Base-by-base conservation (phyloP, 768 basidiomycete species). In the Russula sp. region DNA sequence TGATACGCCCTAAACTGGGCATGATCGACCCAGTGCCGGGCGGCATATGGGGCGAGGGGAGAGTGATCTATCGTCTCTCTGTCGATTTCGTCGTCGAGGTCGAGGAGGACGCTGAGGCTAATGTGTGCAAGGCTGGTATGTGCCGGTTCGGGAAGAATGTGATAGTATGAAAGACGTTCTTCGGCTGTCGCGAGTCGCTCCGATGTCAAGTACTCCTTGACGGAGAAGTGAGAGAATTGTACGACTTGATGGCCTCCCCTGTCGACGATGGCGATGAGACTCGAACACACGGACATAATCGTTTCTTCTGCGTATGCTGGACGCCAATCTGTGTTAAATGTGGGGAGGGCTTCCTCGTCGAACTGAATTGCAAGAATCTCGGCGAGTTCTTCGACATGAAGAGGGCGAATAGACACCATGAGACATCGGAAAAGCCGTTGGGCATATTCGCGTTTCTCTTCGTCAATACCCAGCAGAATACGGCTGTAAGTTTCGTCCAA, bases 151-250 rank as follows among this genome's bases (percentile, higher is more conserved):
- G 49, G 55, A 8, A 44, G 40, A 20, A 65, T 38, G 32, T 52
- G 55, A n/a, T 62, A 65, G n/a, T 16, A 18, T 20, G 64, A 65
- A 38, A 63, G 50, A 20, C 4, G 16, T 1, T 52, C 30, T 34
- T 32, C 49, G 11, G 32, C 30, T 0, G 18, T 10, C 3, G 8
- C 24, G 28, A 65, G 61, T n/a, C 55, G 64, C 1, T 46, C 13
- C 20, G 64, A 65, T 10, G 44, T 56, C 49, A 65, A 62, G 61
- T 28, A 65, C 22, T 65, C 64, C 6, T 65, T 62, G n/a, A 65
- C 60, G 55, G n/a, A 62, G 32, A 62, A 56, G 64, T 1, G 60
- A 48, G 26, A 32, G 9, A 32, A 32, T 32, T 32, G 61, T 7
- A 65, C 28, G 0, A 51, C 26, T 26, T 30, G 50, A 3, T 20